These are phyloP conservation scores for Rusavskia elegans DNA, from an alignment of 495 filamentous ascomycete genomes.

Conservation along the genomic window DNA sequence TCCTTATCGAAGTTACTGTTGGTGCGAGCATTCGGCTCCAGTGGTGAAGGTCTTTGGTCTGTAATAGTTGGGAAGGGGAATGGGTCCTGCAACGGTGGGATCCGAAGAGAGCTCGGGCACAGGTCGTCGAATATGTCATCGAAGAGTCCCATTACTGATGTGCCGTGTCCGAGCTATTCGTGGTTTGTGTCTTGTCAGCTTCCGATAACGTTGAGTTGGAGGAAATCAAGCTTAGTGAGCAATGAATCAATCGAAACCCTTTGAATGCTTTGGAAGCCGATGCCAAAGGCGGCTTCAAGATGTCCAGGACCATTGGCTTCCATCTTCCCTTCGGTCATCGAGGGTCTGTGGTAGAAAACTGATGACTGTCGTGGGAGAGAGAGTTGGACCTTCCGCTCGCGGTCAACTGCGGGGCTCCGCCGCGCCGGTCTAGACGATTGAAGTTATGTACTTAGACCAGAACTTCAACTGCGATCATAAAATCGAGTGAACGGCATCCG, in stretches of 20 bases:
- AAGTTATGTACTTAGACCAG: too few species aligned
- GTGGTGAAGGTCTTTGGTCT: slow-evolving; percentile 28
- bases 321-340: neutral
- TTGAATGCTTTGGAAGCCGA: neutral
- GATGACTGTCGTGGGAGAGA: too few species aligned
- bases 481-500: neutral
- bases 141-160: slow-evolving; percentile 6
- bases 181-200: too few species aligned
- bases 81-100: slow-evolving; percentile 33
- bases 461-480: too few species aligned
- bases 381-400: too few species aligned
- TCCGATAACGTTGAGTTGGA: too few species aligned
- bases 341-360: neutral
- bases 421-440: too few species aligned
- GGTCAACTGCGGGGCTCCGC: neutral
- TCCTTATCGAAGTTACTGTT: slow-evolving; percentile 18
- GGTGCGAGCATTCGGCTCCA: slow-evolving; percentile 30
- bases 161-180: neutral
- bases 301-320: neutral
- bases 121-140: slow-evolving; percentile 24
- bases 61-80: slow-evolving; percentile 8
- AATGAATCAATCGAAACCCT: neutral
- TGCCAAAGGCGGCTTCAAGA: neutral
- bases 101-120: slow-evolving; percentile 25
- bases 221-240: neutral